These are phyloP conservation scores for Coemansia sp. DNA, from an alignment of 192 early-diverging fungal species.

Conservation along the genomic window DNA sequence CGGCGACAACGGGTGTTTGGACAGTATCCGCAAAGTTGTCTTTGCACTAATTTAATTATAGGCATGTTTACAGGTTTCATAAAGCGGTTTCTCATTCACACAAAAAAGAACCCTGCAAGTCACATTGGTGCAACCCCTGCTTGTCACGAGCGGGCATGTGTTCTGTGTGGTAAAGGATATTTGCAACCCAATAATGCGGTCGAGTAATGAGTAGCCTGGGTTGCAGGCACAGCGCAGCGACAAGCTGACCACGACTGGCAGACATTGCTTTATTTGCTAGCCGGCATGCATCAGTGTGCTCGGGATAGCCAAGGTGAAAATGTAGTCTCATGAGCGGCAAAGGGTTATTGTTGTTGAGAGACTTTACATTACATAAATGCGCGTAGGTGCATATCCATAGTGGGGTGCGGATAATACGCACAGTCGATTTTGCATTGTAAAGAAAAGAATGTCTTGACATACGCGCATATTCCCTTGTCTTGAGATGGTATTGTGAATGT, in stretches of 20 bases:
- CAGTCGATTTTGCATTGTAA: slow-evolving; percentile 8
- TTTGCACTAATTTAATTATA: neutral
- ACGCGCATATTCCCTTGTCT: neutral
- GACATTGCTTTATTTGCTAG: neutral
- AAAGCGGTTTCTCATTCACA: too few relatives aligned
- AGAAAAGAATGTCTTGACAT: slow-evolving; percentile 5
- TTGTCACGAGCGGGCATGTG: neutral
- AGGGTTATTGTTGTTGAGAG: slow-evolving; percentile 3
- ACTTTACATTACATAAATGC: slow-evolving; percentile 12
- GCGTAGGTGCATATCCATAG: slow-evolving; percentile 8
- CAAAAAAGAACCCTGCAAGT: neutral
- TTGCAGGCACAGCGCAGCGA: neutral
- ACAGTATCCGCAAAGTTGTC: neutral
- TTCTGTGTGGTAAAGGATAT: neutral
- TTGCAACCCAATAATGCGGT: neutral
- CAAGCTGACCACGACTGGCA: too few relatives aligned
- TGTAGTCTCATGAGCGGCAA: neutral
- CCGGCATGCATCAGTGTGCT: slow-evolving; percentile 3
- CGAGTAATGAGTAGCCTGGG: neutral
- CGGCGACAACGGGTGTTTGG: neutral
- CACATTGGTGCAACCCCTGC: neutral
- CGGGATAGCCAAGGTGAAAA: neutral
- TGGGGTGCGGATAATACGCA: slow-evolving; percentile 9
- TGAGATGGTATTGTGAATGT: neutral
- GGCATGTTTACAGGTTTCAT: too few relatives aligned